phyloP scores from a whole-genome alignment of 2,329 filamentous ascomycete species.

The Lecanicillium sp. region DNA sequence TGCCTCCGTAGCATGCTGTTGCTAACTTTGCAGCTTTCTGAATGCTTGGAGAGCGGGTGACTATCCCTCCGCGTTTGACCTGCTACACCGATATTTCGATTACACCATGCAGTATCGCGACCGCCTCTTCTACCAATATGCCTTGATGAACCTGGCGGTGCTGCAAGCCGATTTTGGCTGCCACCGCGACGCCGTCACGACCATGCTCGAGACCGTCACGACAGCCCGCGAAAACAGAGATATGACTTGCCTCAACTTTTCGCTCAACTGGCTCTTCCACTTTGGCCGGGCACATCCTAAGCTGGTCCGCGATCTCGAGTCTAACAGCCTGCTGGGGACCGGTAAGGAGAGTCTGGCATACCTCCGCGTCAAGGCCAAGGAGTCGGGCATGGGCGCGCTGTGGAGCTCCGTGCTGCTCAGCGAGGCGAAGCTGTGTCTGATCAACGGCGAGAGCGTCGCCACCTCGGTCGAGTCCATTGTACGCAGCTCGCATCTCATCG shows the following conservation, averaged over 20 bases:
- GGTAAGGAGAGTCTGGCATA: constrained; percentile 79
- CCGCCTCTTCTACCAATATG: constrained; percentile 87
- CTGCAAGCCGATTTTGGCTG: constrained; percentile 94
- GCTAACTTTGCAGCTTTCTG: constrained; percentile 57
- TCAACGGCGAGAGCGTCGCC: constrained; percentile 60
- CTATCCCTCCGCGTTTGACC: constrained; percentile 83
- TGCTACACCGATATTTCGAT: constrained; percentile 91
- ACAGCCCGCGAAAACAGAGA: constrained; percentile 94
- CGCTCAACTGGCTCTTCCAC: constrained; percentile 92
- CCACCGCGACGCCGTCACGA: constrained; percentile 79
- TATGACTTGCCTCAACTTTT: constrained; percentile 87
- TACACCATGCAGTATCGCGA: constrained; percentile 86
- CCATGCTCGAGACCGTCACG: constrained; percentile 90
- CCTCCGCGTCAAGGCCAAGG: constrained; percentile 78
- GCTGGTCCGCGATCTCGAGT: constrained; percentile 63
- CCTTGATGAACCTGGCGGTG: constrained; percentile 85
- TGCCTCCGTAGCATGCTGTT: not conserved
- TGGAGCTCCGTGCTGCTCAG: constrained; percentile 78
- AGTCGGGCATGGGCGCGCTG: constrained; percentile 78
- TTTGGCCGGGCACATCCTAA: constrained; percentile 81
- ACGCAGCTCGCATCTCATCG: constrained; percentile 75
- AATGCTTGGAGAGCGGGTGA: constrained; percentile 90
- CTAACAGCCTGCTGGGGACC: constrained; percentile 66
- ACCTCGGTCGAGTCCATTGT: constrained; percentile 69
- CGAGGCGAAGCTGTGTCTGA: constrained; percentile 74